phyloP scores from a whole-genome alignment of 2,329 filamentous ascomycete species.

The Aspergillus fumigatiaffinis region DNA sequence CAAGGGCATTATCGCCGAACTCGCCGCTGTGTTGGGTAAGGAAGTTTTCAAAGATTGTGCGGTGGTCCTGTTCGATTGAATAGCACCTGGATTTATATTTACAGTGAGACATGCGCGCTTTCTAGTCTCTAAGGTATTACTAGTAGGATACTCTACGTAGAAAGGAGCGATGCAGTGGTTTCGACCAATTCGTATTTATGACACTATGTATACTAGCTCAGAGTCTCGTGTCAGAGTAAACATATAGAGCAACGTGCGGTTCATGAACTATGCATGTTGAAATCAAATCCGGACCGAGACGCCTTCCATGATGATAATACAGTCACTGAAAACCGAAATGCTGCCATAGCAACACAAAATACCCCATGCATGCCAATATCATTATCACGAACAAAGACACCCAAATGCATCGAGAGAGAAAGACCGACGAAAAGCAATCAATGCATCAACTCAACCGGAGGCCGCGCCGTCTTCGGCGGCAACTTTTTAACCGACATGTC shows the following conservation, averaged over 20 bases:
- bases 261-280: not conserved
- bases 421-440: constrained; percentile 13
- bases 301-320: not conserved
- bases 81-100: not conserved
- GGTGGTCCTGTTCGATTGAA: constrained; percentile 36
- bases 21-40: constrained; percentile 44
- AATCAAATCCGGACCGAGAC: not conserved
- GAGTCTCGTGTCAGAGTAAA: not conserved
- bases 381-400: not conserved
- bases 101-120: not conserved
- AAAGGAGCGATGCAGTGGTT: not conserved
- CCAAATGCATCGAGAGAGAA: not conserved
- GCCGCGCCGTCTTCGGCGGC: constrained; percentile 51
- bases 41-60: constrained; percentile 40
- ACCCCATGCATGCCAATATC: constrained; percentile 1
- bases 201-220: not conserved
- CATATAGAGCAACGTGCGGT: not conserved
- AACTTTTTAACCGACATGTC: constrained; percentile 43
- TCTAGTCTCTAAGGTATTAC: not conserved
- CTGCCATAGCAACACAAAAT: not conserved
- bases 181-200: not conserved
- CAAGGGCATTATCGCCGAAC: constrained; percentile 46
- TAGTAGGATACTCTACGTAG: not conserved
- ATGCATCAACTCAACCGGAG: constrained; percentile 56
- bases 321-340: not conserved